A percentile compares a stretch with the other conserved stretches of the same genome.
These are phyloP conservation scores for Eucalyptus decipiens DNA, from an alignment of 345 rosid species.

Conservation along the genomic window DNA sequence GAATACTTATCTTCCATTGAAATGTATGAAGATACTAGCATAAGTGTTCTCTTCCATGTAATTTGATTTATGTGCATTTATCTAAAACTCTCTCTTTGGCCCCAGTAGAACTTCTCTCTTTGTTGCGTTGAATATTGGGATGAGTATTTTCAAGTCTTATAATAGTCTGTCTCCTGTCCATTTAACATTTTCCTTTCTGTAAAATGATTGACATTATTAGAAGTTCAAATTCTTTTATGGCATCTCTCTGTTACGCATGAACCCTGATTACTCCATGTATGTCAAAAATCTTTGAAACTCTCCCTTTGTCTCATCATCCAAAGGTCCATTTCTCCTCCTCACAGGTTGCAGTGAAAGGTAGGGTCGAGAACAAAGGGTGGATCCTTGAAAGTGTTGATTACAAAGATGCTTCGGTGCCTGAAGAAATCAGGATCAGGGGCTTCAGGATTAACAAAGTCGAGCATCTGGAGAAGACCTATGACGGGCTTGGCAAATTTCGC, in stretches of 20 bases:
- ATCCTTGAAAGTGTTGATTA: conserved; percentile 53
- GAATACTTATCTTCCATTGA: too few species aligned
- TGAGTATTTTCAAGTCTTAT: background rate
- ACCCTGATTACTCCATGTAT: background rate
- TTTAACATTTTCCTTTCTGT: background rate
- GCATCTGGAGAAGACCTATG: conserved; percentile 50
- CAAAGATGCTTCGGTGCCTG: conserved; percentile 57
- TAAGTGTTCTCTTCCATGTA: background rate
- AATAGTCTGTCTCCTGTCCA: background rate
- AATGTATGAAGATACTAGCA: too few species aligned
- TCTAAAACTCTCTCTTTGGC: background rate
- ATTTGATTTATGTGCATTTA: background rate
- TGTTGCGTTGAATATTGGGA: background rate
- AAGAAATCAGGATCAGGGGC: conserved; percentile 77
- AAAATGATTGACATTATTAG: background rate
- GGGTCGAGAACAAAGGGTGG: conserved; percentile 78
- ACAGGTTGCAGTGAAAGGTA: conserved; percentile 65
- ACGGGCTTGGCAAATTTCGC: conserved; percentile 39
- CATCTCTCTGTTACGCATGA: background rate
- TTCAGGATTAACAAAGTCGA: conserved; percentile 58
- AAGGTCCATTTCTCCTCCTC: background rate
- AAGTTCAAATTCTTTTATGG: background rate
- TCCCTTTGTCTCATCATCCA: background rate
- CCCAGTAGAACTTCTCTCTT: background rate
- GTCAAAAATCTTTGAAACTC: background rate